Percentiles rank a stretch among this genome's conserved stretches.
phyloP scores from a whole-genome alignment of 1,284 basidiomycete species.

The Ustilago trichophora region DNA sequence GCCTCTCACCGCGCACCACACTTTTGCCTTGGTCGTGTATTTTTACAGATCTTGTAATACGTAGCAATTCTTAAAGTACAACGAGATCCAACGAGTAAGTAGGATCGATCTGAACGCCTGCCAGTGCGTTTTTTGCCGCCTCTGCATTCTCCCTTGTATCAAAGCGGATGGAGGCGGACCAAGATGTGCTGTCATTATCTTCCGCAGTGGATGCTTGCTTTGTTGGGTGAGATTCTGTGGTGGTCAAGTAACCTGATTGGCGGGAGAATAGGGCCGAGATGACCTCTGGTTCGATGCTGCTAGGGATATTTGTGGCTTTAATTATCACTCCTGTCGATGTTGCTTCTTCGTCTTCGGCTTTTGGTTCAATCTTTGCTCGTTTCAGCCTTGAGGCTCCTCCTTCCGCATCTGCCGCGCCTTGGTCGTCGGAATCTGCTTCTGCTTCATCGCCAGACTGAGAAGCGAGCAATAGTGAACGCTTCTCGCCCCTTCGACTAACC shows the following conservation, averaged over 20 bases:
- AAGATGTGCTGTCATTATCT: constrained; percentile 78
- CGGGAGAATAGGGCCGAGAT: constrained; percentile 8
- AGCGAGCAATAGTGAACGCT: no score
- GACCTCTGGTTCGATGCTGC: not conserved
- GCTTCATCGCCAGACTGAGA: no score
- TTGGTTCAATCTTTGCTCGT: constrained; percentile 65
- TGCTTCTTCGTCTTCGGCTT: constrained; percentile 12
- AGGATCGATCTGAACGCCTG: constrained; percentile 81
- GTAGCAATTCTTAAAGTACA: no score
- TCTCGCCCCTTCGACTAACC: constrained; percentile 4
- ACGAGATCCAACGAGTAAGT: constrained; percentile 65
- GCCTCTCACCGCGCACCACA: no score
- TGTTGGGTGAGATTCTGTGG: no score
- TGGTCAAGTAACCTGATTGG: constrained; percentile 2
- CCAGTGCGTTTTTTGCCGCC: constrained; percentile 78
- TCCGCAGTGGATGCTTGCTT: no score
- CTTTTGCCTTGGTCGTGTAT: no score
- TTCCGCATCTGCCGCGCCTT: constrained; percentile 73
- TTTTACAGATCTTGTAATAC: no score
- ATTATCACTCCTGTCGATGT: constrained; percentile 29
- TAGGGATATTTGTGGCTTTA: constrained; percentile 77
- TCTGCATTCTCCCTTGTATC: constrained; percentile 77
- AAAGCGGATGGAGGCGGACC: constrained; percentile 71
- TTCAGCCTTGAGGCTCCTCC: constrained; percentile 72
- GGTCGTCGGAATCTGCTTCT: no score